Percentiles rank a stretch among this genome's conserved stretches.
Evolutionary conservation across 2,329 filamentous ascomycete genomes (phyloP).

Genomic region (Hansfordia pulvinata): DNA sequence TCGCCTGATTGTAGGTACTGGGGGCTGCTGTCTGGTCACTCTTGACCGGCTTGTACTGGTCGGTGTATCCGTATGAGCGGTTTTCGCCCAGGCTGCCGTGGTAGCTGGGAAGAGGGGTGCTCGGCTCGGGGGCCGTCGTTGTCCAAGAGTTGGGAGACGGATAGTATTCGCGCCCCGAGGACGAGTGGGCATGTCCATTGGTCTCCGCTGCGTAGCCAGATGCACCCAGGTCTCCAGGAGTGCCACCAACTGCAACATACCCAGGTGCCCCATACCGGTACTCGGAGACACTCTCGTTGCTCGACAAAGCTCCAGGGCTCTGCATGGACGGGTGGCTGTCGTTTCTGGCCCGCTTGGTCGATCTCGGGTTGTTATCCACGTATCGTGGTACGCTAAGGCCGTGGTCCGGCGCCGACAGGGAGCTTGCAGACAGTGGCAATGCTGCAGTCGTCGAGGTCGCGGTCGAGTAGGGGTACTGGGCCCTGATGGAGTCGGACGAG

Average conservation of each 20-base stretch:
- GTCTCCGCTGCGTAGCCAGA: conserved; percentile 14
- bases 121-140: conserved; percentile 31
- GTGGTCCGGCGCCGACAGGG: conserved; percentile 24
- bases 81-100: conserved; percentile 20
- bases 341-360: conserved; percentile 42
- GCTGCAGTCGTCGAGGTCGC: conserved; percentile 35
- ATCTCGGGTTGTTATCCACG: conserved; percentile 38
- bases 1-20: no score
- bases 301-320: conserved; percentile 31
- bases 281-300: conserved; percentile 35
- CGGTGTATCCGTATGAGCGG: conserved; percentile 34
- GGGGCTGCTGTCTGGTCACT: no score
- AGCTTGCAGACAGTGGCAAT: conserved; percentile 27
- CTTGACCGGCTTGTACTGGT: conserved; percentile 32
- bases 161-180: conserved; percentile 35
- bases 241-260: conserved; percentile 20
- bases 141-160: conserved; percentile 37
- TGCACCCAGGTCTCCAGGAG: conserved; percentile 19
- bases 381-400: conserved; percentile 41
- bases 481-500: conserved; percentile 26
- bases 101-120: conserved; percentile 28
- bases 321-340: conserved; percentile 39
- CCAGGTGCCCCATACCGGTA: conserved; percentile 40
- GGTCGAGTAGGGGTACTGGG: conserved; percentile 41
- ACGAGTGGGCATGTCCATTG: conserved; percentile 4